phyloP scores from a whole-genome alignment of 352 stramenopile genomes.

The Phytophthora idaei region DNA sequence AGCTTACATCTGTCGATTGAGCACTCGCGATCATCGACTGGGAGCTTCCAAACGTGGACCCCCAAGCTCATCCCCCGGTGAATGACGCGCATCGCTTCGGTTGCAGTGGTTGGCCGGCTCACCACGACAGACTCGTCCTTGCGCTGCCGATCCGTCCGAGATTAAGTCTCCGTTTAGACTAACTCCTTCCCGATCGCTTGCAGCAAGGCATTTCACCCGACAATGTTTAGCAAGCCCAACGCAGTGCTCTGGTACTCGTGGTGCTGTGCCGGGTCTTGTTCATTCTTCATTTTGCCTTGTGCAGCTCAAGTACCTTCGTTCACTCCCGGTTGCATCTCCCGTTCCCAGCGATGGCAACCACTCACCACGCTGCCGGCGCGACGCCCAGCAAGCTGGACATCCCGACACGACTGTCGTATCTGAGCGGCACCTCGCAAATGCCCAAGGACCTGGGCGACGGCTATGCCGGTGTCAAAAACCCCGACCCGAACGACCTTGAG shows the following conservation, averaged over 20 bases:
- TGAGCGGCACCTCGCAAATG: slow-evolving; percentile 32
- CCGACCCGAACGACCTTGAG: slow-evolving; percentile 37
- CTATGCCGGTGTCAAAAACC: slow-evolving; percentile 35
- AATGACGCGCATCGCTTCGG: slow-evolving; percentile 7
- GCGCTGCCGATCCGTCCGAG: neutral
- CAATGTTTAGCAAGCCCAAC: slow-evolving; percentile 19
- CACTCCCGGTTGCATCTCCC: neutral
- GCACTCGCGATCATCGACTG: slow-evolving; percentile 14
- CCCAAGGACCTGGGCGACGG: slow-evolving; percentile 27
- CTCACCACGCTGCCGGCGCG: slow-evolving; percentile 23
- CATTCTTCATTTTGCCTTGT: slow-evolving; percentile 30
- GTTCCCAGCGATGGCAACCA: slow-evolving; percentile 25
- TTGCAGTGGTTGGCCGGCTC: slow-evolving; percentile 11
- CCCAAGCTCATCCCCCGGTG: slow-evolving; percentile 1
- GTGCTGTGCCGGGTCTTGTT: slow-evolving; percentile 3
- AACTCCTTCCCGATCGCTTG: slow-evolving; percentile 11
- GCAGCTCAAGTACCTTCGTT: slow-evolving; percentile 16
- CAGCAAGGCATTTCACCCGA: slow-evolving; percentile 1
- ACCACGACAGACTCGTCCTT: slow-evolving; percentile 13
- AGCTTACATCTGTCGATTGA: neutral
- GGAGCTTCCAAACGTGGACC: slow-evolving; percentile 1
- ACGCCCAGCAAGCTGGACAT: slow-evolving; percentile 41
- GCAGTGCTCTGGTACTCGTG: neutral
- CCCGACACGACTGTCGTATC: slow-evolving; percentile 40
- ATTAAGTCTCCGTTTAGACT: slow-evolving; percentile 14